A percentile compares a stretch with the other conserved stretches of the same genome.
These are phyloP conservation scores for Chaetomiaceae sp. DNA, from an alignment of 2,329 filamentous ascomycete genomes.

Conservation along the genomic window DNA sequence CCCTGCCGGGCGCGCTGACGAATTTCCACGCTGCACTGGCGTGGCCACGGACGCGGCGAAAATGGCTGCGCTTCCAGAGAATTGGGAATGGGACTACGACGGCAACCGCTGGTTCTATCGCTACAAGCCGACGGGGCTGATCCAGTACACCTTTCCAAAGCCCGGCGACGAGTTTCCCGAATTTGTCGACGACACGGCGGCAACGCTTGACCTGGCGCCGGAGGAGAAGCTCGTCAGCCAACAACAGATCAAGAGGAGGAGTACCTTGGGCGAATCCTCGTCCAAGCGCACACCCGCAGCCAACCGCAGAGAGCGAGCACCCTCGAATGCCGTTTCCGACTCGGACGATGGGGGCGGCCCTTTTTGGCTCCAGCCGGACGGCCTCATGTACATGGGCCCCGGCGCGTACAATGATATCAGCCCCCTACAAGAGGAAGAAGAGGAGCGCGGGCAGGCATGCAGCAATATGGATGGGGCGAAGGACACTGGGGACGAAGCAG, in stretches of 20 bases:
- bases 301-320: slow-evolving; percentile 5
- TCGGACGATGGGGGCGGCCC: slow-evolving; percentile 34
- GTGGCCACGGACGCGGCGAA: neutral
- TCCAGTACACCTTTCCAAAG: slow-evolving; percentile 54
- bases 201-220: slow-evolving; percentile 42
- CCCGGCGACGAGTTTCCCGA: slow-evolving; percentile 57
- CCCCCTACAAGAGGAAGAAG: slow-evolving; percentile 43
- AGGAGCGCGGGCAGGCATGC: slow-evolving; percentile 35
- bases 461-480: slow-evolving; percentile 19
- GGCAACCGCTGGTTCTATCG: slow-evolving; percentile 55
- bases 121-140: slow-evolving; percentile 49
- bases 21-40: neutral
- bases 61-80: slow-evolving; percentile 45
- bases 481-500: neutral
- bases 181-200: slow-evolving; percentile 38
- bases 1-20: neutral
- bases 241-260: slow-evolving; percentile 42
- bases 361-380: slow-evolving; percentile 48
- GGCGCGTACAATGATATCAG: slow-evolving; percentile 44
- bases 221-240: slow-evolving; percentile 52
- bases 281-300: slow-evolving; percentile 17
- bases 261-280: slow-evolving; percentile 18
- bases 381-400: slow-evolving; percentile 50
- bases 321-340: slow-evolving; percentile 24
- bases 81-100: slow-evolving; percentile 57